Percentiles rank a stretch among this genome's conserved stretches.
Evolutionary conservation across 495 filamentous ascomycete species (phyloP).

Genomic region (Hypoxylon fuscum): DNA sequence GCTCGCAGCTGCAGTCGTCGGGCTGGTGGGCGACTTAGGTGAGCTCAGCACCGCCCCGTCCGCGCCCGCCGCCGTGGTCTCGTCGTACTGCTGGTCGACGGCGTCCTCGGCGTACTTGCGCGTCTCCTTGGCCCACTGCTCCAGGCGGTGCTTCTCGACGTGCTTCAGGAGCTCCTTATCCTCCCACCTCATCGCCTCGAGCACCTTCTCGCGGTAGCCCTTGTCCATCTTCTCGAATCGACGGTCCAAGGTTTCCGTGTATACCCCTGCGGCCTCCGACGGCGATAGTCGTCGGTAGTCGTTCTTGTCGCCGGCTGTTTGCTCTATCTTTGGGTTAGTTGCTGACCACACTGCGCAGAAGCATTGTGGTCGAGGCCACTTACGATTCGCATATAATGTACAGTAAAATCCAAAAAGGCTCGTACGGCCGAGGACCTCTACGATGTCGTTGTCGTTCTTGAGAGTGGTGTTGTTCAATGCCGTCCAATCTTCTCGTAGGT

Average conservation of each 20-base stretch:
- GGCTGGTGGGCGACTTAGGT: constrained; percentile 19
- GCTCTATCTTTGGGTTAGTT: constrained; percentile 30
- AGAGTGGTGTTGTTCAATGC: constrained; percentile 63
- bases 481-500: constrained; percentile 81
- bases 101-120: constrained; percentile 49
- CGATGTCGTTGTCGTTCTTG: constrained; percentile 59
- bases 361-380: constrained; percentile 37
- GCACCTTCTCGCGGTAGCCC: constrained; percentile 57
- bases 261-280: constrained; percentile 61
- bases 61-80: constrained; percentile 33
- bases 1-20: neutral
- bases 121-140: constrained; percentile 67
- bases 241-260: constrained; percentile 60
- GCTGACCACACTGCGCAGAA: constrained; percentile 2
- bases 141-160: constrained; percentile 67
- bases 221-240: constrained; percentile 61
- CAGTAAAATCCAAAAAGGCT: constrained; percentile 60
- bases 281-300: constrained; percentile 49
- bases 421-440: constrained; percentile 57
- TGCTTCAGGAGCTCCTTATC: constrained; percentile 58
- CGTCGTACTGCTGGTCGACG: constrained; percentile 42
- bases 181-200: constrained; percentile 65
- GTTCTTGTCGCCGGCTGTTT: constrained; percentile 31
- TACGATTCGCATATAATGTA: constrained; percentile 53
- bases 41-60: constrained; percentile 29